These are phyloP conservation scores for Ustilago sp. DNA, from an alignment of 1,284 basidiomycete species.

Conservation along the genomic window DNA sequence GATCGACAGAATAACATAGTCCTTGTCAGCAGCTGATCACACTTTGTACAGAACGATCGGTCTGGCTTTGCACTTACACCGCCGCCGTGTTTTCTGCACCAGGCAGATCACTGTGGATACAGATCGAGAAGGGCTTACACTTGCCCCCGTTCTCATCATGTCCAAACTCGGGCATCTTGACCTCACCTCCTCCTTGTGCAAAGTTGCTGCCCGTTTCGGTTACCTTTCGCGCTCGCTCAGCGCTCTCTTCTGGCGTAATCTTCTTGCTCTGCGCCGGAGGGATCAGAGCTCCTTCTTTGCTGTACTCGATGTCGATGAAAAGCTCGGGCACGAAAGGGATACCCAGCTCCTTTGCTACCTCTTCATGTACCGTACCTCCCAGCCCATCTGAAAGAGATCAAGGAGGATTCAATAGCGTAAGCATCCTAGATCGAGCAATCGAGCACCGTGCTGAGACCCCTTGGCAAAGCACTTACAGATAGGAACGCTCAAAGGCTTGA, in stretches of 20 bases:
- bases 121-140: conserved; percentile 39
- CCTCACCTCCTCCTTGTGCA: conserved; percentile 30
- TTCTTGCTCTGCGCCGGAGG: conserved; percentile 39
- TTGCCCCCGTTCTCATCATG: conserved; percentile 19
- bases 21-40: not conserved
- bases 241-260: conserved; percentile 36
- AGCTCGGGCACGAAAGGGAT: conserved; percentile 41
- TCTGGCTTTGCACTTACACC: conserved; percentile 10
- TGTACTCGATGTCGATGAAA: conserved; percentile 48
- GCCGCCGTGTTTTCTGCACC: conserved; percentile 23
- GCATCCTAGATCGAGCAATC: not conserved
- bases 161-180: conserved; percentile 28
- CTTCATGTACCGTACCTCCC: conserved; percentile 31
- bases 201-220: conserved; percentile 27
- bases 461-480: conserved; percentile 24
- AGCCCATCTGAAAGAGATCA: conserved; percentile 23
- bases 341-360: conserved; percentile 24
- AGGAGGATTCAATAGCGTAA: not conserved
- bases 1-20: not conserved
- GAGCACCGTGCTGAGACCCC: not conserved
- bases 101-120: conserved; percentile 37
- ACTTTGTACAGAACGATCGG: not conserved
- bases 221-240: conserved; percentile 32
- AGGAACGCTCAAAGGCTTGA: conserved; percentile 34
- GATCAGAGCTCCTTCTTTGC: conserved; percentile 31